These are phyloP conservation scores for Halenospora varia DNA, from an alignment of 495 filamentous ascomycete genomes.

Conservation along the genomic window DNA sequence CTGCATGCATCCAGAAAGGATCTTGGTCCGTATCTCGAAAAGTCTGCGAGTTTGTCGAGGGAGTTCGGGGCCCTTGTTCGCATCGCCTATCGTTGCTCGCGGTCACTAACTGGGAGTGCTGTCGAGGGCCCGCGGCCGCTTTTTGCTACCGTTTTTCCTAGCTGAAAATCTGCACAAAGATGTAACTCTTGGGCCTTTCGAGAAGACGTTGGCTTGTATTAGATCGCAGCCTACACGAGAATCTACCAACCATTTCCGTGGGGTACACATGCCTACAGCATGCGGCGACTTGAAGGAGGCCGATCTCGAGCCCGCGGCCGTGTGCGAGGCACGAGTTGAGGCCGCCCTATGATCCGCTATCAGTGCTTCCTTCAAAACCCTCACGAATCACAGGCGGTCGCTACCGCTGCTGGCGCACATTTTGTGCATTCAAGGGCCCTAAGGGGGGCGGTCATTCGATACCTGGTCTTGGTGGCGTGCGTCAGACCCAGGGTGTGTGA, in stretches of 20 bases:
- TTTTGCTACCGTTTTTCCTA: too few species aligned
- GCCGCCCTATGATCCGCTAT: neutral
- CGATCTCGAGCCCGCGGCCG: neutral
- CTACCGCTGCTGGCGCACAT: neutral
- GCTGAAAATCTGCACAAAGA: too few species aligned
- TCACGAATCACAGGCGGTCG: neutral
- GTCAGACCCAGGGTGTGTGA: neutral
- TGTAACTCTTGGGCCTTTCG: too few species aligned
- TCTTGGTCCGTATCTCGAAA: neutral
- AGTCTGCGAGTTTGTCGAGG: neutral
- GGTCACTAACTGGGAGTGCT: too few species aligned
- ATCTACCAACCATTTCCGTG: neutral
- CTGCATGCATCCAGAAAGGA: neutral
- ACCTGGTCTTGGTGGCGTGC: neutral
- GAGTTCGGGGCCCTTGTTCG: neutral
- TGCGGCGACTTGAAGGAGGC: neutral
- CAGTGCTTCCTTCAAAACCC: neutral
- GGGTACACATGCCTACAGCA: neutral
- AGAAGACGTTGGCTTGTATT: neutral
- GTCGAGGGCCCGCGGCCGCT: too few species aligned
- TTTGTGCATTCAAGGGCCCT: neutral
- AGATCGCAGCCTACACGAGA: neutral
- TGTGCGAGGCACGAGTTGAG: neutral
- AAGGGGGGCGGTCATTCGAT: neutral
- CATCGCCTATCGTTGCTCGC: neutral